A percentile compares a stretch with the other conserved stretches of the same genome.
Evolutionary conservation across 805 yeast species (phyloP).

Genomic region (Dipodascopsis tothii): DNA sequence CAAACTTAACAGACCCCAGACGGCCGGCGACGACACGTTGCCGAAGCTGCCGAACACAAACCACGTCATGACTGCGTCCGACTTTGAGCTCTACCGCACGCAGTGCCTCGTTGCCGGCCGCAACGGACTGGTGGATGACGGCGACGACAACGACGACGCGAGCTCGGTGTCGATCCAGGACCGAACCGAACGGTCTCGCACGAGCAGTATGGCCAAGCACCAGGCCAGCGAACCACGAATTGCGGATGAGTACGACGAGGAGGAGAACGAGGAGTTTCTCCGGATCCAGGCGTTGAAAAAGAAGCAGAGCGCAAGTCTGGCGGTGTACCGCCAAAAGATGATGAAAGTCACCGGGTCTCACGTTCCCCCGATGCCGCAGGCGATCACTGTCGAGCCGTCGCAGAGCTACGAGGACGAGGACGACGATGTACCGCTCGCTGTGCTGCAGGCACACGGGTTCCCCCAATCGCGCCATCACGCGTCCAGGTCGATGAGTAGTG

Average conservation of each 20-base stretch:
- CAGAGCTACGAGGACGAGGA: constrained; percentile 31
- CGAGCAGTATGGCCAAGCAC: too few relatives aligned
- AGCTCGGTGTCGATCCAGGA: neutral
- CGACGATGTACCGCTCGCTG: constrained; percentile 37
- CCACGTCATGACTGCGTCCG: constrained; percentile 29
- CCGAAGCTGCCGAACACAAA: too few relatives aligned
- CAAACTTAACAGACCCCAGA: too few relatives aligned
- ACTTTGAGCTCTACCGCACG: constrained; percentile 26
- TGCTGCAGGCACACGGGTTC: constrained; percentile 36
- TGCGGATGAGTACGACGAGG: constrained; percentile 10
- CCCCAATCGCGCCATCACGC: constrained; percentile 24
- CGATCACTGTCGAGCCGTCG: neutral
- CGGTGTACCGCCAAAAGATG: constrained; percentile 38
- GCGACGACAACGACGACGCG: constrained; percentile 4
- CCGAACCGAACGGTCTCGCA: too few relatives aligned
- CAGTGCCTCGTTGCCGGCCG: constrained; percentile 13
- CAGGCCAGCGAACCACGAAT: neutral
- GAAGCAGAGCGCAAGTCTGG: constrained; percentile 35
- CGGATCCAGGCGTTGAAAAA: constrained; percentile 1
- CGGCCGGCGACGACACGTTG: too few relatives aligned
- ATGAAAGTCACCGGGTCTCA: constrained; percentile 32
- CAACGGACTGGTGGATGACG: constrained; percentile 2
- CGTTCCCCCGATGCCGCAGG: constrained; percentile 3
- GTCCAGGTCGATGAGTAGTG: neutral
- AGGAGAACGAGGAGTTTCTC: constrained; percentile 11